These are phyloP conservation scores for Penicillium hordei DNA, from an alignment of 2,329 filamentous ascomycete genomes.

Conservation along the genomic window DNA sequence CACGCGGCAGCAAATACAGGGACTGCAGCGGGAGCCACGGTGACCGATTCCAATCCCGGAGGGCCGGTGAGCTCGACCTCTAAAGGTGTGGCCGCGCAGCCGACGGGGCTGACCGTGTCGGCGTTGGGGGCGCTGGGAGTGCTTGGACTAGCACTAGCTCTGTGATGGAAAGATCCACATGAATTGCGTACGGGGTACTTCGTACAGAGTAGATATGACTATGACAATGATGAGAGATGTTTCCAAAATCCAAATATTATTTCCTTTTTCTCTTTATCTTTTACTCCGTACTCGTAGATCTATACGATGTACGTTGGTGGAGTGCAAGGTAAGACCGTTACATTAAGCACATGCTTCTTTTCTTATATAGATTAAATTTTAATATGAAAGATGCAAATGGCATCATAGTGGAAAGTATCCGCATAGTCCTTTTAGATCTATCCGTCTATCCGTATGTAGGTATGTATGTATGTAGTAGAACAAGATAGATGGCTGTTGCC, in stretches of 20 bases:
- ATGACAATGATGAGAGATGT: conserved; percentile 5
- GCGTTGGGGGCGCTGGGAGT: conserved; percentile 26
- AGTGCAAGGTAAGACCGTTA: not conserved
- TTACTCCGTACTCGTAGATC: not conserved
- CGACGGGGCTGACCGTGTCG: conserved; percentile 21
- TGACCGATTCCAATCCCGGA: conserved; percentile 2
- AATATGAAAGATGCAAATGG: not conserved
- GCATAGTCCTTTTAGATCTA: not conserved
- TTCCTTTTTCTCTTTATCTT: not conserved
- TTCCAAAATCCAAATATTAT: not conserved
- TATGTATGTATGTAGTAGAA: too few species aligned
- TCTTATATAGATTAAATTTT: too few species aligned
- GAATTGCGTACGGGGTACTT: not conserved
- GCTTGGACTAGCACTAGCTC: conserved; percentile 24
- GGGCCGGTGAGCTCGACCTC: conserved; percentile 18
- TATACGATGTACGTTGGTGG: not conserved
- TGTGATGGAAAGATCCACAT: conserved; percentile 15
- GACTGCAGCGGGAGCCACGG: conserved; percentile 9
- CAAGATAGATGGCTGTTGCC: not conserved
- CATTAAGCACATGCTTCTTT: not conserved
- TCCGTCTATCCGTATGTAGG: too few species aligned
- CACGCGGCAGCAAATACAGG: not conserved
- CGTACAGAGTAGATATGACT: not conserved
- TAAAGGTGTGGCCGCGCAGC: conserved; percentile 14
- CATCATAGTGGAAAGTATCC: not conserved